Percentiles rank a stretch among this genome's conserved stretches.
Conservation (phyloP, 1,139 yeast species). For the Candida neerlandica region DNA sequence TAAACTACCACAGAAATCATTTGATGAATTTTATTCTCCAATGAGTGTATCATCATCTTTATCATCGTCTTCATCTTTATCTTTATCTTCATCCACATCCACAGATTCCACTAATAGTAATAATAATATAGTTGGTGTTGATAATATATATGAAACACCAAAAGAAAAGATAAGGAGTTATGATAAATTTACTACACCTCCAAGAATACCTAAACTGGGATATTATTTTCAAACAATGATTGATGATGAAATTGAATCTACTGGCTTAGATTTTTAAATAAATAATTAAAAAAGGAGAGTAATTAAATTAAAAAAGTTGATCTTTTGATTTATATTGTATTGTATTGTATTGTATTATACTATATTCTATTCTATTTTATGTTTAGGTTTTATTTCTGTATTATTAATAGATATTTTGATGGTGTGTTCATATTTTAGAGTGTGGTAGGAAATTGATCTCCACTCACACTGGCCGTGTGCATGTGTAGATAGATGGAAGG, state of each 20-base stretch:
- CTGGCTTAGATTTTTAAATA: constrained; percentile 2
- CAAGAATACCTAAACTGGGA: constrained; percentile 1
- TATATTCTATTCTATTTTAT: too few relatives aligned
- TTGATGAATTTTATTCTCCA: constrained; percentile 13
- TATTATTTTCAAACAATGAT: neutral
- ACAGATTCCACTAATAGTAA: neutral
- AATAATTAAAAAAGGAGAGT: neutral
- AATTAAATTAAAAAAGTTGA: too few relatives aligned
- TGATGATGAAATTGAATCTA: constrained; percentile 5
- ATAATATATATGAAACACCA: constrained; percentile 12
- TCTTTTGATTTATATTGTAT: neutral
- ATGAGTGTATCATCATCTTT: neutral
- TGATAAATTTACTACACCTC: constrained; percentile 4
- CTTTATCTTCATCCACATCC: neutral
- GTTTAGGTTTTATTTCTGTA: neutral
- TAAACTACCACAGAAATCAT: constrained; percentile 11
- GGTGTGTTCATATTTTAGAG: neutral
- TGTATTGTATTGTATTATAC: neutral
- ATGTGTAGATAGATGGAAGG: neutral
- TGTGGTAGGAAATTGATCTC: neutral
- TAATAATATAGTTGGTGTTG: neutral
- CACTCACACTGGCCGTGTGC: neutral
- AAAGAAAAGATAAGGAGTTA: constrained; percentile 11
- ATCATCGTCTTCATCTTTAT: too few relatives aligned
- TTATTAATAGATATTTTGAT: neutral